These are phyloP conservation scores for Euphorbia celastroides DNA, from an alignment of 441 rosid genomes.

Conservation along the genomic window DNA sequence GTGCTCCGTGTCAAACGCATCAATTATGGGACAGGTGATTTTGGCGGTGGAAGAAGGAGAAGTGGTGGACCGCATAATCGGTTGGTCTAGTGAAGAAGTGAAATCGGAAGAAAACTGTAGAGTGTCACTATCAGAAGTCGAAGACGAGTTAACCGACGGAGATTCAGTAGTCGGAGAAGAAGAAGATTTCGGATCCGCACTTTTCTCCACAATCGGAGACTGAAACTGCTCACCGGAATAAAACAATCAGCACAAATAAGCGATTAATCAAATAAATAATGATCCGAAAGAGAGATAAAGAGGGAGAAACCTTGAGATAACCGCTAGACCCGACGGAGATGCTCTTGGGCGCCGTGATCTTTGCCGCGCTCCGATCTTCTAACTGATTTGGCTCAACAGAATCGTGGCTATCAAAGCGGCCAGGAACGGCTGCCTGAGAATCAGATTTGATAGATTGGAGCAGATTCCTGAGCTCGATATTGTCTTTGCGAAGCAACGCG, in stretches of 20 bases:
- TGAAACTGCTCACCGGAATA: background rate
- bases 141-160: slow-evolving; percentile 19
- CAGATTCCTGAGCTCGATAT: slow-evolving; percentile 50
- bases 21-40: slow-evolving; percentile 22
- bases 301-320: too few species aligned
- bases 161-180: slow-evolving; percentile 5
- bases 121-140: slow-evolving; percentile 19
- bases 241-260: background rate
- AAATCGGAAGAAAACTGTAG: slow-evolving; percentile 44
- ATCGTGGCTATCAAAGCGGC: slow-evolving; percentile 5
- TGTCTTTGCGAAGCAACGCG: slow-evolving; percentile 48
- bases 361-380: slow-evolving; percentile 27
- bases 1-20: slow-evolving; percentile 40
- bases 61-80: too few species aligned
- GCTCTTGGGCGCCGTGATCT: slow-evolving; percentile 47
- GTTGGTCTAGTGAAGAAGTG: slow-evolving; percentile 47
- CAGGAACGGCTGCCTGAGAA: slow-evolving; percentile 26
- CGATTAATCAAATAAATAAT: too few species aligned
- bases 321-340: slow-evolving; percentile 53
- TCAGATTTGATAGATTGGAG: slow-evolving; percentile 44
- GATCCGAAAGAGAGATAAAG: too few species aligned
- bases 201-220: slow-evolving; percentile 39
- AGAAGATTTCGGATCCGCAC: slow-evolving; percentile 28
- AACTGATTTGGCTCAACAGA: slow-evolving; percentile 20
- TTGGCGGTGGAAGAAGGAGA: too few species aligned